Evolutionary conservation across 169 alveolate species (phyloP).

Genomic region (Cryptosporidium parvum): DNA sequence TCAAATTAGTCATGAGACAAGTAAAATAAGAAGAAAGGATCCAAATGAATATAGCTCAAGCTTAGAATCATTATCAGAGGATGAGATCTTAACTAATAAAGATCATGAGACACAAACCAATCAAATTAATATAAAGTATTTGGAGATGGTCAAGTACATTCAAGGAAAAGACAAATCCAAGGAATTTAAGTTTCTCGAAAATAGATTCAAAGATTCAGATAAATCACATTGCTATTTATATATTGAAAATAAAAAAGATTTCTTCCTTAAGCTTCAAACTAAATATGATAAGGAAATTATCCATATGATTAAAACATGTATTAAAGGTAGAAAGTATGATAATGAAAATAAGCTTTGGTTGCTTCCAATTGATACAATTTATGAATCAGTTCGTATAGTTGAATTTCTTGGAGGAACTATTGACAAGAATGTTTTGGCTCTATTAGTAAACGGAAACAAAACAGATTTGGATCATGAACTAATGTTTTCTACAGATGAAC

Average conservation of each 20-base stretch:
- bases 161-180: not conserved
- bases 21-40: not conserved
- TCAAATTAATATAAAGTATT: not conserved
- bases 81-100: not conserved
- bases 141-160: constrained; percentile 53
- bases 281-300: constrained; percentile 44
- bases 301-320: constrained; percentile 37
- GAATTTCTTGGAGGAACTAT: constrained; percentile 62
- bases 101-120: not conserved
- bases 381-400: constrained; percentile 44
- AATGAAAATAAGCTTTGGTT: constrained; percentile 20
- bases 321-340: constrained; percentile 56
- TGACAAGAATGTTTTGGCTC: constrained; percentile 10
- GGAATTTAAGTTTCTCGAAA: constrained; percentile 12
- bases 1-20: not conserved
- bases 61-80: not conserved
- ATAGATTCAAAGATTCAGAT: not conserved
- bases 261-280: constrained; percentile 32
- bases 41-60: not conserved
- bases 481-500: not conserved
- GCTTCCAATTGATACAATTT: constrained; percentile 54
- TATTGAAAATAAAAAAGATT: constrained; percentile 21
- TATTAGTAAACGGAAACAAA: constrained; percentile 37
- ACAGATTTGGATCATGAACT: not conserved
- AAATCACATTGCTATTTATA: constrained; percentile 9